phyloP scores from a whole-genome alignment of 2,329 filamentous ascomycete genomes.

The Curvularia hawaiiensis region DNA sequence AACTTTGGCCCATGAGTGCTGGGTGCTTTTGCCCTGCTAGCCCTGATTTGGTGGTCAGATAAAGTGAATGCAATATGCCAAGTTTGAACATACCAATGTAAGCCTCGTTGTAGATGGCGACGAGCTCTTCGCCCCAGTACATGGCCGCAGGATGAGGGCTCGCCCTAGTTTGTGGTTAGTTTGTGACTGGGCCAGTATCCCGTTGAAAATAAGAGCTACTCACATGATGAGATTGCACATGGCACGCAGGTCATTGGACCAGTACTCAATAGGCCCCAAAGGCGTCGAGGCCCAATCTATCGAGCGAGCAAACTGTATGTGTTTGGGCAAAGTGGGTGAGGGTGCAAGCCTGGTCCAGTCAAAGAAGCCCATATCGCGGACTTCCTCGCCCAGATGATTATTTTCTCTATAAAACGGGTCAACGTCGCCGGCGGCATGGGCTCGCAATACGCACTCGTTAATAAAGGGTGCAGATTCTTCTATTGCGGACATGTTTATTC shows the following conservation, averaged over 20 bases:
- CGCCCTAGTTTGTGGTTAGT: slow-evolving; percentile 31
- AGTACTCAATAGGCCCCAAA: slow-evolving; percentile 76
- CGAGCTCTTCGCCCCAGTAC: slow-evolving; percentile 77
- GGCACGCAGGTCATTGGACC: slow-evolving; percentile 72
- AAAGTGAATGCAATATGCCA: background rate
- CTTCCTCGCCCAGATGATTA: slow-evolving; percentile 25
- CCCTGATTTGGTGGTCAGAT: slow-evolving; percentile 23
- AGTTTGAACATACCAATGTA: slow-evolving; percentile 53
- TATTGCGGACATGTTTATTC: slow-evolving; percentile 25
- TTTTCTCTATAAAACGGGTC: slow-evolving; percentile 46
- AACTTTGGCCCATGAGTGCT: slow-evolving; percentile 72
- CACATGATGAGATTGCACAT: slow-evolving; percentile 83
- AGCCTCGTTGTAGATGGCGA: slow-evolving; percentile 74
- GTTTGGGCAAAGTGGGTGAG: slow-evolving; percentile 66
- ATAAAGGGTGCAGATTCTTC: slow-evolving; percentile 38
- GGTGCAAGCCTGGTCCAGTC: slow-evolving; percentile 80
- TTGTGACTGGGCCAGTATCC: background rate
- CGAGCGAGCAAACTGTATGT: slow-evolving; percentile 74
- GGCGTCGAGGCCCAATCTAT: slow-evolving; percentile 75
- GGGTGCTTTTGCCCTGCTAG: slow-evolving; percentile 81
- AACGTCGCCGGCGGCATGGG: slow-evolving; percentile 47
- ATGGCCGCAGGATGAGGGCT: slow-evolving; percentile 66
- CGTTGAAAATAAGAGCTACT: slow-evolving; percentile 4
- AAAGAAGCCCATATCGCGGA: slow-evolving; percentile 62
- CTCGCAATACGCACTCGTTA: slow-evolving; percentile 50